Percentiles rank a stretch among this genome's conserved stretches.
Conservation (phyloP, 2,329 filamentous ascomycete genomes). For the Laburnicola sp. region DNA sequence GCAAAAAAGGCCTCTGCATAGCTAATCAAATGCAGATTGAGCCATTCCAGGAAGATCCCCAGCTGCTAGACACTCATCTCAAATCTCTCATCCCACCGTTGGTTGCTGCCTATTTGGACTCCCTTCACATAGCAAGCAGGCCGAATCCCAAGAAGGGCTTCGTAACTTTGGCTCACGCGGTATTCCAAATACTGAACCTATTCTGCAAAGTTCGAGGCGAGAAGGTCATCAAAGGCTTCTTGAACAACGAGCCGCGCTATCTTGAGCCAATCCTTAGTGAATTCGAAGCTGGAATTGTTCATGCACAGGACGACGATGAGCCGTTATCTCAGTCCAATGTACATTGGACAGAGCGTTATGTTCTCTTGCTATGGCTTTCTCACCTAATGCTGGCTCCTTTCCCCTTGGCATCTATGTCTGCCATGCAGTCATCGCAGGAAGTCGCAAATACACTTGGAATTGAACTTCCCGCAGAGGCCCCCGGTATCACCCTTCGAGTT, state of each 20-base stretch:
- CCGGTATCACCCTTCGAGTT: slow-evolving; percentile 70
- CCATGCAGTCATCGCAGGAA: slow-evolving; percentile 36
- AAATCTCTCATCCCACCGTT: slow-evolving; percentile 73
- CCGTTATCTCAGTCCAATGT: slow-evolving; percentile 22
- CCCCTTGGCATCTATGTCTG: slow-evolving; percentile 82
- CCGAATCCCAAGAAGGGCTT: slow-evolving; percentile 26
- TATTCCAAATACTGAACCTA: slow-evolving; percentile 80
- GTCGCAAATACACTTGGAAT: slow-evolving; percentile 49
- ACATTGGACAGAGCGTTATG: slow-evolving; percentile 83
- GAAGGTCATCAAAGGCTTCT: slow-evolving; percentile 87
- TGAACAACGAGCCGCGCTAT: slow-evolving; percentile 86
- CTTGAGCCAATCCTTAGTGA: slow-evolving; percentile 78
- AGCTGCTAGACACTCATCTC: slow-evolving; percentile 84
- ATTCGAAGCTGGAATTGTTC: slow-evolving; percentile 63
- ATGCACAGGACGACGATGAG: slow-evolving; percentile 17
- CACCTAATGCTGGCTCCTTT: slow-evolving; percentile 72
- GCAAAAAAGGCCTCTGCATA: background rate
- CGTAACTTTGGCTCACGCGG: slow-evolving; percentile 54
- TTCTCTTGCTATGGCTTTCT: slow-evolving; percentile 78
- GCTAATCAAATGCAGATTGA: slow-evolving; percentile 60
- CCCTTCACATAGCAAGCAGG: slow-evolving; percentile 51
- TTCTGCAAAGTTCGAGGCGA: slow-evolving; percentile 94
- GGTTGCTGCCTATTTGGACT: slow-evolving; percentile 73
- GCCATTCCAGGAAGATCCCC: slow-evolving; percentile 92
- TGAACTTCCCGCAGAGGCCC: slow-evolving; percentile 62